A percentile compares a stretch with the other conserved stretches of the same genome.
phyloP scores from a whole-genome alignment of 768 basidiomycete genomes.

The Kwoniella shandongensis region DNA sequence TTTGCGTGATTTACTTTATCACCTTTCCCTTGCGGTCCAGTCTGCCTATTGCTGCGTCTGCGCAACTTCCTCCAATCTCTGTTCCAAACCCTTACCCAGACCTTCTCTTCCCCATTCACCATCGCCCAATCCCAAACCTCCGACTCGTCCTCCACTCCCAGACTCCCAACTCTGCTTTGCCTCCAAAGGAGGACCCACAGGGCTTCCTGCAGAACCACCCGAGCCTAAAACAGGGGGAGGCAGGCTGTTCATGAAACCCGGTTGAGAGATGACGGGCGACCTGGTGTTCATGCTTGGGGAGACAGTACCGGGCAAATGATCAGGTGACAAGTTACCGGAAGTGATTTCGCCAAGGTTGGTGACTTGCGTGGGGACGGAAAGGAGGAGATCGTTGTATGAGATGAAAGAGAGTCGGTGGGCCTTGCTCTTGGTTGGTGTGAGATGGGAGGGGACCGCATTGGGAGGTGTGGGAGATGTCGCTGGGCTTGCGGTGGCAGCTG shows the following conservation, averaged over 20 bases:
- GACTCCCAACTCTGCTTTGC: slow-evolving; percentile 32
- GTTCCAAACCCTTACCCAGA: slow-evolving; percentile 76
- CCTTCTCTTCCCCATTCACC: slow-evolving; percentile 89
- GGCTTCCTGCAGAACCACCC: background rate
- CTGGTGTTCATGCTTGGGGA: slow-evolving; percentile 32
- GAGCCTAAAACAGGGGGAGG: slow-evolving; percentile 5
- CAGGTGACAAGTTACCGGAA: slow-evolving; percentile 60
- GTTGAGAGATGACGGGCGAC: slow-evolving; percentile 20
- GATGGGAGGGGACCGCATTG: slow-evolving; percentile 35
- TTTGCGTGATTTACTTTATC: background rate
- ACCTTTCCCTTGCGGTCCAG: background rate
- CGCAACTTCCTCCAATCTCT: slow-evolving; percentile 65
- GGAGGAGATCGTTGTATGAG: slow-evolving; percentile 79
- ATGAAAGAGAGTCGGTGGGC: slow-evolving; percentile 66
- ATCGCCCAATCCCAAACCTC: slow-evolving; percentile 62
- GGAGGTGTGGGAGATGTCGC: slow-evolving; percentile 18
- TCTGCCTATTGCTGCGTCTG: slow-evolving; percentile 16
- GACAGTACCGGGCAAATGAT: slow-evolving; percentile 68
- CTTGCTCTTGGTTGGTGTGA: slow-evolving; percentile 30
- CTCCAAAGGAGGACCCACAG: background rate
- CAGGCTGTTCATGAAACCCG: background rate
- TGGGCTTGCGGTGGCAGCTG: background rate
- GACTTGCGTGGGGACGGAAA: slow-evolving; percentile 70
- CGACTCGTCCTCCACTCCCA: slow-evolving; percentile 35
- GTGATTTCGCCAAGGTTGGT: slow-evolving; percentile 74